Evolutionary conservation across 129 eudicot genomes (phyloP), one percentile per base, ranked within the genome.

Genomic region (Arctium lappa): DNA sequence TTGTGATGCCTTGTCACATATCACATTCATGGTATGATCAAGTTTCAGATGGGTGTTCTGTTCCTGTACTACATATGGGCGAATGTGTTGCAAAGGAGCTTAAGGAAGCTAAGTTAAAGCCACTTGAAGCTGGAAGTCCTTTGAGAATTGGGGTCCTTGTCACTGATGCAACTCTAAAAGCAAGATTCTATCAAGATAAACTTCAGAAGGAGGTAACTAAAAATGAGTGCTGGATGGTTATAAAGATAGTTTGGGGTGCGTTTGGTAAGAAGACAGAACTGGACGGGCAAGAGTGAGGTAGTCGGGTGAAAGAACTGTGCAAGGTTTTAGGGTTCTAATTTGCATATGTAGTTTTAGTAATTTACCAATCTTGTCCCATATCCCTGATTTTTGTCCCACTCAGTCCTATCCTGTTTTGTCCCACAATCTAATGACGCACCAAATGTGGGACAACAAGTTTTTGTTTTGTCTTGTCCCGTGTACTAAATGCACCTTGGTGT

Each of bases 41-140:
- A 79, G 84, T 92, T 79, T 80, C 87, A 13, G 78, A 88, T 33
- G 98, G 90, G 39, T 89, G 91, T 74, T 85, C 91, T 39, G 88
- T 92, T 69, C 97, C 92, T 12, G 72, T 94, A 68, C 88, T 94
- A 83, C 93, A 92, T 78, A 83, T 94, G 88, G 98, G 90, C 16
- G 93, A 92, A 70, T 92, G 97, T 86, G 97, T 89, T 34, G 97
- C 95, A 72, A 89, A 81, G 81, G 95, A 92, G 87, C 94, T 92
- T 11, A 92, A 88, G 77, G 94, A 90, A 75, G 95, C 93, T 3
- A 89, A 94, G 74, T 82, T 92, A 80, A 92, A 86, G 89, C 97
- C 98, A 7, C 72, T 94, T 50, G 93, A 90, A 90, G 90, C 94
- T 70, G 98, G 98, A 79, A 90, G 97, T 75, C 83, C 88, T 38